phyloP scores from a whole-genome alignment of 2,329 filamentous ascomycete genomes.

The Ciborinia camelliae region DNA sequence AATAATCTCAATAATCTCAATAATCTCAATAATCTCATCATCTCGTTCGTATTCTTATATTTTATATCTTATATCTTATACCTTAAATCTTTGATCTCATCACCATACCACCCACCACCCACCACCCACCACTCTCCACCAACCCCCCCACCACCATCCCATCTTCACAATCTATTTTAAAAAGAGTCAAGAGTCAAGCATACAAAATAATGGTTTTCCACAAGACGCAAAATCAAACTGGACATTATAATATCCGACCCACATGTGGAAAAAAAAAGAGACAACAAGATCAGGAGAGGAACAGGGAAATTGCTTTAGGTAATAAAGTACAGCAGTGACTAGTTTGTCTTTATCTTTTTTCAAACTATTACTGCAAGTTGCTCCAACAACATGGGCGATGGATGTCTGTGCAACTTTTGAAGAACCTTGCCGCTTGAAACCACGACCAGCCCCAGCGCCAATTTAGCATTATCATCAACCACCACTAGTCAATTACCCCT shows the following conservation, averaged over 20 bases:
- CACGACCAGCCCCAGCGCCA: constrained; percentile 24
- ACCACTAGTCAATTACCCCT: constrained; percentile 1
- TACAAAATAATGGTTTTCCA: background rate
- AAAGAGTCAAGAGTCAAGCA: too few relatives aligned
- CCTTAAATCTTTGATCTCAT: too few relatives aligned
- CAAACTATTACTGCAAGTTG: constrained; percentile 36
- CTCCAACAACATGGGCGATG: constrained; percentile 38
- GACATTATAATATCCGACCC: too few relatives aligned
- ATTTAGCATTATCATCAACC: constrained; percentile 21
- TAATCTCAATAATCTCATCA: too few relatives aligned
- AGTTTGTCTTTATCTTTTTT: constrained; percentile 23
- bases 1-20: too few relatives aligned
- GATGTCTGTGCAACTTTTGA: constrained; percentile 38
- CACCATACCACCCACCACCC: too few relatives aligned
- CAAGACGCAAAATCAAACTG: background rate
- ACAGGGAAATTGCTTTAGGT: constrained; percentile 40
- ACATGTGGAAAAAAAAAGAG: too few relatives aligned
- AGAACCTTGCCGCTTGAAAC: constrained; percentile 31
- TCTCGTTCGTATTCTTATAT: too few relatives aligned
- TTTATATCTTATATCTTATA: too few relatives aligned
- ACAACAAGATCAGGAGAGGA: constrained; percentile 33
- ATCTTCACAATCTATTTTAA: too few relatives aligned
- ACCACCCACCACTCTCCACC: too few relatives aligned
- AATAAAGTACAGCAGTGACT: constrained; percentile 40
- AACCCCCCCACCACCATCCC: too few relatives aligned